Conservation (phyloP, 2,329 filamentous ascomycete species). For the Clonostachys sp. region DNA sequence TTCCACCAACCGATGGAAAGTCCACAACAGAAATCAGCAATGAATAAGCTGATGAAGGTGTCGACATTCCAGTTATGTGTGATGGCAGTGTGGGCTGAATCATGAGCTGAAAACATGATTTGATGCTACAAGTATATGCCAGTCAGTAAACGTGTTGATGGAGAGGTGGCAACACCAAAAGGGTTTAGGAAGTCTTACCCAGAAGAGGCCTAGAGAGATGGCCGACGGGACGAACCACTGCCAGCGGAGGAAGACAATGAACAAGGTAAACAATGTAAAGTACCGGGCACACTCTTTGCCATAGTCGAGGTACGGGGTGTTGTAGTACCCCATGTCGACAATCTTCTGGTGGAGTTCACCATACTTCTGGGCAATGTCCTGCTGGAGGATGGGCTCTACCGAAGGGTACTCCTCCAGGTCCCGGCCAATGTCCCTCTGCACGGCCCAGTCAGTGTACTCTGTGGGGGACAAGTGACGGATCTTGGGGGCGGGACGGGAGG, state of each 20-base stretch:
- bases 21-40: slow-evolving; percentile 62
- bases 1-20: slow-evolving; percentile 68
- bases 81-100: slow-evolving; percentile 60
- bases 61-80: slow-evolving; percentile 54
- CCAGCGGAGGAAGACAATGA: slow-evolving; percentile 35
- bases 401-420: slow-evolving; percentile 41
- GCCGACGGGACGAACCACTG: slow-evolving; percentile 56
- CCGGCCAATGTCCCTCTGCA: slow-evolving; percentile 25
- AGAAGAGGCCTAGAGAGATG: slow-evolving; percentile 56
- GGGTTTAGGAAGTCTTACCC: slow-evolving; percentile 30
- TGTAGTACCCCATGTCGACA: slow-evolving; percentile 50
- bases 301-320: slow-evolving; percentile 55
- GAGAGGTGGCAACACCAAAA: too few species aligned
- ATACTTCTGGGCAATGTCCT: slow-evolving; percentile 50
- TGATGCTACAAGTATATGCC: slow-evolving; percentile 43
- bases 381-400: slow-evolving; percentile 47
- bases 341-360: slow-evolving; percentile 49
- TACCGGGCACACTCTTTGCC: slow-evolving; percentile 54
- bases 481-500: background rate
- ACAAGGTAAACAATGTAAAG: slow-evolving; percentile 39
- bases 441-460: slow-evolving; percentile 27
- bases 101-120: slow-evolving; percentile 65
- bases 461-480: background rate
- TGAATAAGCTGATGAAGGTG: slow-evolving; percentile 56
- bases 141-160: slow-evolving; percentile 6